Base-by-base conservation (phyloP, 805 yeast species). In the Suhomyces emberorum region DNA sequence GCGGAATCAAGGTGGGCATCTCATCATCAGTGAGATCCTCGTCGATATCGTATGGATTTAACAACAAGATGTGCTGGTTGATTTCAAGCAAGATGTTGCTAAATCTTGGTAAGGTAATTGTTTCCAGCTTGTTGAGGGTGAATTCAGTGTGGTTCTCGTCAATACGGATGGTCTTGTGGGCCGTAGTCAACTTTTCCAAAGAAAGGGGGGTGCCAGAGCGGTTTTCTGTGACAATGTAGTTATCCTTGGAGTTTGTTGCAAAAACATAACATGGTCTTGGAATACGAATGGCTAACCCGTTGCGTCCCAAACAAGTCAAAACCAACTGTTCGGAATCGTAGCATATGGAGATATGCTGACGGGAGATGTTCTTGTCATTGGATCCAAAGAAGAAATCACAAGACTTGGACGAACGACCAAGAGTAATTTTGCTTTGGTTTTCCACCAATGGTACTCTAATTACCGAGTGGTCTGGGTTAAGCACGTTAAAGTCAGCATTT, bases 271-370 rank as follows among this genome's bases (percentile, higher is more conserved):
- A 68, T 12, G 61, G 49, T 36, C 56, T 60, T 0, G 95, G 93
- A 27, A 87, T 73, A 4, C 74, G 68, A 14, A 88, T 74, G 7
- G 75, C 71, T 34, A 85, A 63, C 8, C 97, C 96, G 57, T 91
- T 91, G 61, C 79, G 75, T 3, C 98, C 97, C 37, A 78, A 57
- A 58, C 97, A 91, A 30, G 74, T 74, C 34, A 91, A 55, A 11
- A 61, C 65, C 30, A 87, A 56, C 22, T 73, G 63, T 8, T 56
- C 55, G 1, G 64, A 48, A 19, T 65, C 53, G 52, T 74, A 79
- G 17, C 70, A 62, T 2, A 83, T 51, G 11, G 63, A 58, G 34
- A 81, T 69, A 57, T 86, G 95, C 8, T 70, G 69, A 34, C 95
- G 74, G 10, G 93, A 83, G 15, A 86, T 75, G 26, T 70, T 70